Base-by-base conservation (phyloP, 2,329 filamentous ascomycete species). In the Colletotrichum sp. region DNA sequence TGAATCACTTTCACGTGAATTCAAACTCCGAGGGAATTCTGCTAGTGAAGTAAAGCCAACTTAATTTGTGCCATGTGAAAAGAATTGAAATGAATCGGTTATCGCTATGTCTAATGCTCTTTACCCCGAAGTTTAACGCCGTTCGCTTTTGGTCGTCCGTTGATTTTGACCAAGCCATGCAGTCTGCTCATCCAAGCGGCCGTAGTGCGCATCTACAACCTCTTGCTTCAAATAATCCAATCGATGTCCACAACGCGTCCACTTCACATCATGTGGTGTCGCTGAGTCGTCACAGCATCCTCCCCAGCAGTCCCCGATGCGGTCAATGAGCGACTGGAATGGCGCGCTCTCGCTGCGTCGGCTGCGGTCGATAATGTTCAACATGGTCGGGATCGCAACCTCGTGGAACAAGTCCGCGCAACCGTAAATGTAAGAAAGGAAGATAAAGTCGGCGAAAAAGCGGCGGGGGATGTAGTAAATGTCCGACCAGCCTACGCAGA, bases 391-490 rank as follows among this genome's bases (percentile, higher is more conserved):
- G n/a, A 82, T 80, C 10, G 81, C 81, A 16, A 83, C 76, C 68
- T 84, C 82, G 77, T 83, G 82, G 70, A 83, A 83, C 13, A 80
- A 73, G 6, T 76, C 71, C 24, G 76, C 76, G 39, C 76, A 78
- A 12, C 65, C 77, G 69, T 80, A 82, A 10, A 82, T 67, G n/a
- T 77, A 69, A 10, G 79, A 68, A 5, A 84, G 78, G 59, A 78
- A 77, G 44, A 83, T 81, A 36, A 77, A 84, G 73, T 84, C 82
- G 36, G 76, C 75, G 69, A 84, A 84, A 76, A 81, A 81, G 36
- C 80, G 80, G 30, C 81, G 79, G 7, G 83, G 83, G 36, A 84
- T 77, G 78, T 81, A 84, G 78, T 82, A 84, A 15, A 84, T 82
- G 59, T 84, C 83, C 6, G 79, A 79, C 82, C 82, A 84, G 30